Conservation (phyloP, 129 eudicot species). For the Calendula officinalis region DNA sequence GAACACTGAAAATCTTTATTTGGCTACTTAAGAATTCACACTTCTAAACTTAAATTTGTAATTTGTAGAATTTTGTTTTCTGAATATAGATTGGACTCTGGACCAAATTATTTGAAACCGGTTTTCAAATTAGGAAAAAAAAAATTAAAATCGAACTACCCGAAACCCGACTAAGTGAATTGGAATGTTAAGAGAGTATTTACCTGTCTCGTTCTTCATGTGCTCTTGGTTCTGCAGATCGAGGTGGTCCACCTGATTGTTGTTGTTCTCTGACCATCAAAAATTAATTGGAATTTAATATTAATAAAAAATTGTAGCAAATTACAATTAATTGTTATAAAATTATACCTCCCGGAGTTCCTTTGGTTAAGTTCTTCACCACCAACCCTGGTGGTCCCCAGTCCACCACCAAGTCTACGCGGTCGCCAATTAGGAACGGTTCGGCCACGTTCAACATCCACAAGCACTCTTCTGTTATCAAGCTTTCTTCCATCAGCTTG, state of each 20-base stretch:
- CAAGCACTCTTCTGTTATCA: constrained; percentile 92
- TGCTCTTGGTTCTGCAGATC: constrained; percentile 86
- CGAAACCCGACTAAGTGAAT: too few relatives aligned
- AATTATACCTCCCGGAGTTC: constrained; percentile 62
- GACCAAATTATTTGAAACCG: too few relatives aligned
- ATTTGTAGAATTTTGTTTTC: too few relatives aligned
- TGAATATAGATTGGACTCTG: too few relatives aligned
- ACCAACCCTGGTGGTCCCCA: constrained; percentile 95
- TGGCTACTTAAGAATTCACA: too few relatives aligned
- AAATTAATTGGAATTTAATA: too few relatives aligned
- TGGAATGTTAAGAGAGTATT: too few relatives aligned
- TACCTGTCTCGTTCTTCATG: constrained; percentile 79
- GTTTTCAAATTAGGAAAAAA: too few relatives aligned
- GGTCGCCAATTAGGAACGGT: constrained; percentile 99
- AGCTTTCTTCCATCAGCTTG: constrained; percentile 98
- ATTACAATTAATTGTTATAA: background rate
- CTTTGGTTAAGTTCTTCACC: constrained; percentile 77
- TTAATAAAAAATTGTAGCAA: too few relatives aligned
- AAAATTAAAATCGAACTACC: too few relatives aligned
- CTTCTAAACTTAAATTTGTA: too few relatives aligned
- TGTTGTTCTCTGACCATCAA: constrained; percentile 48
- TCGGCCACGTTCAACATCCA: constrained; percentile 98
- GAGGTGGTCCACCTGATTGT: constrained; percentile 62
- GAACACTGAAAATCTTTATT: too few relatives aligned
- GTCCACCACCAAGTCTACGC: constrained; percentile 97